Conservation (phyloP, 768 basidiomycete genomes). For the Auricularia sp. region DNA sequence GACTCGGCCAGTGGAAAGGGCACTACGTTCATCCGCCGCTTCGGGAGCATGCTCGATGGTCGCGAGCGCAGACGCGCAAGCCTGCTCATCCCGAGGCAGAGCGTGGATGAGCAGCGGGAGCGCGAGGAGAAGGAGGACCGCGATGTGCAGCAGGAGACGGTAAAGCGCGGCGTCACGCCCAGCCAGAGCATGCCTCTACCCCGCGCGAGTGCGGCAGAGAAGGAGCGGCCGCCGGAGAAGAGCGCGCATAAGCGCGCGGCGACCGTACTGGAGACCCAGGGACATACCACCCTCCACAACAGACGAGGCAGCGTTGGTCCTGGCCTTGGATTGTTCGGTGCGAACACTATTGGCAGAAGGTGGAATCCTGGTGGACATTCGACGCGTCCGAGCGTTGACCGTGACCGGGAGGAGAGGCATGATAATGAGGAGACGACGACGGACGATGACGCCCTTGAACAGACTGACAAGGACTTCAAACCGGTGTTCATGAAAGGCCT, state of each 20-base stretch:
- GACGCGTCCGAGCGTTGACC: neutral
- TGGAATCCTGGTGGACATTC: neutral
- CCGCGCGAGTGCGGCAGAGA: slow-evolving; percentile 18
- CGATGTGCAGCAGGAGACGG: neutral
- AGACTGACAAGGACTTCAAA: slow-evolving; percentile 71
- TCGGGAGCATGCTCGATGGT: slow-evolving; percentile 6
- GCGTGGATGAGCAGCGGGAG: slow-evolving; percentile 9
- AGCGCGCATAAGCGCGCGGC: slow-evolving; percentile 33
- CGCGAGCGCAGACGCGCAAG: neutral
- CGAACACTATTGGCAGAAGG: slow-evolving; percentile 3
- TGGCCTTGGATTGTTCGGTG: slow-evolving; percentile 1
- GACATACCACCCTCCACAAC: neutral
- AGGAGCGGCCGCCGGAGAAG: slow-evolving; percentile 22
- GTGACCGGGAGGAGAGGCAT: slow-evolving; percentile 9
- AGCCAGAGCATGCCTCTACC: neutral
- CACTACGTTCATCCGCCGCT: neutral
- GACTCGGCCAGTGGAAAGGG: neutral
- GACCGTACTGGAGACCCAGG: slow-evolving; percentile 1
- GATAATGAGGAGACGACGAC: slow-evolving; percentile 21
- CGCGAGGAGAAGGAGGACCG: neutral
- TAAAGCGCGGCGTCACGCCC: neutral
- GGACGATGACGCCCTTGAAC: slow-evolving; percentile 16
- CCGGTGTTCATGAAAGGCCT: slow-evolving; percentile 93
- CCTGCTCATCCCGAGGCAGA: neutral
- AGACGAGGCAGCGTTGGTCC: slow-evolving; percentile 1